phyloP scores from a whole-genome alignment of 495 filamentous ascomycete species.

The Lasiosphaeria hispida region DNA sequence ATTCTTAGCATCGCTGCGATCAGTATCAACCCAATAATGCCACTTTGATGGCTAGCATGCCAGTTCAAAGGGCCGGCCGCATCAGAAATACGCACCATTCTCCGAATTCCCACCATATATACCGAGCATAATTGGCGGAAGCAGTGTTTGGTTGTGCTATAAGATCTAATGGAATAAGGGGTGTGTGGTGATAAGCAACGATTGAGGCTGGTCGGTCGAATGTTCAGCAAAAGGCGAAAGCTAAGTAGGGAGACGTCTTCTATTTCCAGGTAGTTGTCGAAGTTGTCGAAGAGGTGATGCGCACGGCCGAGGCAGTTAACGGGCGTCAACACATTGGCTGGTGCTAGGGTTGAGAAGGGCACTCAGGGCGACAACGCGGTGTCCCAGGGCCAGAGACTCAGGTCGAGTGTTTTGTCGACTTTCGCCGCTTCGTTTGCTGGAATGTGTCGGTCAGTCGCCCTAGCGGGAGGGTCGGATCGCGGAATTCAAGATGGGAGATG shows the following conservation, averaged over 20 bases:
- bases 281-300: no score
- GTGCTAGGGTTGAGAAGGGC: no score
- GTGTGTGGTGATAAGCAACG: background rate
- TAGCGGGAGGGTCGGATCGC: background rate
- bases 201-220: background rate
- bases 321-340: no score
- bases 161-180: constrained; percentile 9
- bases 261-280: no score
- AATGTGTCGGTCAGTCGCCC: constrained; percentile 6
- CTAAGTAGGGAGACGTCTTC: no score
- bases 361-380: no score
- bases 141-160: constrained; percentile 11
- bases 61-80: background rate
- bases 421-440: background rate
- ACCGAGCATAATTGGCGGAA: constrained; percentile 47
- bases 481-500: no score
- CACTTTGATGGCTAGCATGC: constrained; percentile 11
- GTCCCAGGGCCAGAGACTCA: no score
- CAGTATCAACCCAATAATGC: constrained; percentile 17
- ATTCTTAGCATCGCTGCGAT: constrained; percentile 15
- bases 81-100: constrained; percentile 39
- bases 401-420: no score
- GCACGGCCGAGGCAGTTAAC: no score
- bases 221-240: background rate
- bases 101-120: constrained; percentile 46